Evolutionary conservation across 2,329 filamentous ascomycete species (phyloP).

Genomic region (Paecilomyces niveus): DNA sequence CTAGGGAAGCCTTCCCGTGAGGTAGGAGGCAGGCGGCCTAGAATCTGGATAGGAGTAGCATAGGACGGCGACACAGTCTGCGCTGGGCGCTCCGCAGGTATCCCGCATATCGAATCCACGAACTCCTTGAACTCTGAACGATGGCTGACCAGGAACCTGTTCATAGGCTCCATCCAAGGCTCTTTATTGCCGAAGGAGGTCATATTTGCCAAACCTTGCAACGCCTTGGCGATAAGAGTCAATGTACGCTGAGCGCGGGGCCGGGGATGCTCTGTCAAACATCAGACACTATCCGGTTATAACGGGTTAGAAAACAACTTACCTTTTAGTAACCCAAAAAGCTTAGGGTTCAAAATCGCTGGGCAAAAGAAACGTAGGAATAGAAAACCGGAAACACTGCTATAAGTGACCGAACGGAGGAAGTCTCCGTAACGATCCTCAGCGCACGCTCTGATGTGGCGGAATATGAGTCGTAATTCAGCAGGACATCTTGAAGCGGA

Average conservation of each 20-base stretch:
- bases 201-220: slow-evolving; percentile 86
- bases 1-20: slow-evolving; percentile 89
- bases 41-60: slow-evolving; percentile 84
- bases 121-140: slow-evolving; percentile 77
- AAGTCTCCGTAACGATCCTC: slow-evolving; percentile 94
- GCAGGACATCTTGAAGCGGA: slow-evolving; percentile 71
- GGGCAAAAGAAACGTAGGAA: slow-evolving; percentile 95
- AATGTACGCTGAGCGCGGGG: slow-evolving; percentile 77
- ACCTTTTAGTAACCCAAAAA: slow-evolving; percentile 79
- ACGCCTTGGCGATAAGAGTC: slow-evolving; percentile 83
- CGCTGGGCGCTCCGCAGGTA: slow-evolving; percentile 63
- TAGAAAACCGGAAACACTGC: slow-evolving; percentile 88
- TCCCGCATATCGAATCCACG: slow-evolving; percentile 77
- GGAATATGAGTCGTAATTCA: slow-evolving; percentile 77
- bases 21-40: slow-evolving; percentile 69
- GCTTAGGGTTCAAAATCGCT: slow-evolving; percentile 89
- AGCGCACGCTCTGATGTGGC: slow-evolving; percentile 85
- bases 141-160: slow-evolving; percentile 70
- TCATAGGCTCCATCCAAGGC: slow-evolving; percentile 99
- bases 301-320: slow-evolving; percentile 2
- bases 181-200: slow-evolving; percentile 90
- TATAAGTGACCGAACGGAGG: slow-evolving; percentile 80
- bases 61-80: slow-evolving; percentile 72
- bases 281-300: background rate
- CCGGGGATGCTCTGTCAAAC: slow-evolving; percentile 63